Conservation (phyloP, 805 yeast species). For the Suhomyces vadensis region DNA sequence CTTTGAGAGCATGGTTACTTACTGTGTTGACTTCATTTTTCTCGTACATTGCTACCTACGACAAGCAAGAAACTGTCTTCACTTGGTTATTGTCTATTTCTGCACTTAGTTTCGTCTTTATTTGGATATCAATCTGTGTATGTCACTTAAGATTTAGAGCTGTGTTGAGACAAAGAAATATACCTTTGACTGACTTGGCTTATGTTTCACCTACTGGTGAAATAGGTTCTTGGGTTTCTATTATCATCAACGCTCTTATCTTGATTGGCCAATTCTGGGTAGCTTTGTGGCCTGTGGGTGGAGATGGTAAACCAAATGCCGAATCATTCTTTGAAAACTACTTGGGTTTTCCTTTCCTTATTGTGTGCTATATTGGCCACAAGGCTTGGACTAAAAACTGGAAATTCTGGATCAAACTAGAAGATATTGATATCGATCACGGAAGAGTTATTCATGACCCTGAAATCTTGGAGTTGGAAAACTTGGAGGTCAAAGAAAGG, state of each 20-base stretch:
- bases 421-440: conserved; percentile 23
- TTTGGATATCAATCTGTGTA: conserved; percentile 27
- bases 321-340: conserved; percentile 29
- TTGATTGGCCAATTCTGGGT: conserved; percentile 32
- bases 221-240: conserved; percentile 24
- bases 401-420: conserved; percentile 20
- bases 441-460: conserved; percentile 25
- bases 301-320: conserved; percentile 20
- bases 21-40: conserved; percentile 24
- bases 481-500: conserved; percentile 19
- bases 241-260: conserved; percentile 24
- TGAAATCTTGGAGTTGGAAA: conserved; percentile 26
- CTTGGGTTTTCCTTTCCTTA: conserved; percentile 25
- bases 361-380: conserved; percentile 25
- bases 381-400: conserved; percentile 23
- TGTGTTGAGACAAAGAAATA: conserved; percentile 22
- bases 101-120: conserved; percentile 27
- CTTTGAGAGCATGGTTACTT: conserved; percentile 28
- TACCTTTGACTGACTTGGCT: conserved; percentile 24
- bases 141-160: conserved; percentile 34
- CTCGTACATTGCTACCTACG: conserved; percentile 30
- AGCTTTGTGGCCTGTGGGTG: conserved; percentile 24
- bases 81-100: conserved; percentile 32
- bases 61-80: conserved; percentile 32
- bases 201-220: conserved; percentile 29